Base-by-base conservation (phyloP, 345 rosid genomes). In the Clausena lansium region DNA sequence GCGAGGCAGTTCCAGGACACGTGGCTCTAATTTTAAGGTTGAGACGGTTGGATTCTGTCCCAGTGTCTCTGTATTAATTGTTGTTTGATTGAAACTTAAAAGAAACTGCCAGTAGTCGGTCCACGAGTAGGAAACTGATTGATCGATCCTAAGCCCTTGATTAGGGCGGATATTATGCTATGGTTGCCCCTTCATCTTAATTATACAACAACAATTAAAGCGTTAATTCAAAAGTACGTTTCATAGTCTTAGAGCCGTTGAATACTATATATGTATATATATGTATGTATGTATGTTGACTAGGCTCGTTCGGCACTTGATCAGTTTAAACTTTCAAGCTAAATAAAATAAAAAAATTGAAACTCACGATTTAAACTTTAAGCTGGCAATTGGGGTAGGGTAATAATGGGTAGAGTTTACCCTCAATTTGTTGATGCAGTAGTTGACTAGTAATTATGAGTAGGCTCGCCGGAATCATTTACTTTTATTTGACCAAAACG, bases 1-100 rank as follows among this genome's bases (percentile, higher is more conserved):
- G 82, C 81, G 30, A 30, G 63, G 60, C 38, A 14, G 72, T 30
- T 33, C 77, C n/a, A 0, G 7, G 0, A 66, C 75, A 80, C 59
- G 63, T 80, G 86, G 52, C 81, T 1, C n/a, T 19, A 2, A 27
- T 1, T 39, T 0, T 0, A 54, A 25, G 47, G 63, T 32, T 2
- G n/a, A 5, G n/a, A 0, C 2, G 9, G 9, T 25, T 8, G 9
- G 9, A 20, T 2, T 28, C 6, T 0, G 39, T 1, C 7, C 13
- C 1, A 0, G 36, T 6, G 52, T 4, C 11, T 6, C 7, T 35
- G 50, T 71, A 52, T 19, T 11, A 69, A 6, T 25, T 4, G 5
- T 45, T 65, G 64, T 35, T 9, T 4, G 54, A 36, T 76, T 27
- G 52, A 66, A 45, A 3, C 50, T 45, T 45, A 1, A 74, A 63